Percentiles rank a stretch among this genome's conserved stretches.
These are phyloP conservation scores for Skeletonema menzelii DNA, from an alignment of 108 stramenopile species.

Conservation along the genomic window DNA sequence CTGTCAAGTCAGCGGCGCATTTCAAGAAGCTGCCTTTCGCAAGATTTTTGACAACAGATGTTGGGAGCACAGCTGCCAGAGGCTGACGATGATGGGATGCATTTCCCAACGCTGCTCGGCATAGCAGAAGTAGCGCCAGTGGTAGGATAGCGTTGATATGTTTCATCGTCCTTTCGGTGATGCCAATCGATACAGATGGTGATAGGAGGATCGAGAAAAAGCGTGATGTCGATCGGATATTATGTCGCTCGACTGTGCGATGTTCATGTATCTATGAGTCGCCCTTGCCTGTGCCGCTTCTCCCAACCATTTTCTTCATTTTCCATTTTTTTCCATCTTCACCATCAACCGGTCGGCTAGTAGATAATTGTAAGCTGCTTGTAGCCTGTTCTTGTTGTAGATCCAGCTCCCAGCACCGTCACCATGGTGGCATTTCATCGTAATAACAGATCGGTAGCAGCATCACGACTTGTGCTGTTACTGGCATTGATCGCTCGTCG, in stretches of 20 bases:
- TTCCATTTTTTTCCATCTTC: no score
- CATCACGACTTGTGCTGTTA: background rate
- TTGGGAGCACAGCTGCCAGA: conserved; percentile 15
- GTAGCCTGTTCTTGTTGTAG: background rate
- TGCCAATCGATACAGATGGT: no score
- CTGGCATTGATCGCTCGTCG: background rate
- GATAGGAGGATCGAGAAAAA: no score
- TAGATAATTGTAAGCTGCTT: no score
- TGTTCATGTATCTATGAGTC: no score
- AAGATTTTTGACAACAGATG: conserved; percentile 16
- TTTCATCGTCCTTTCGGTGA: background rate
- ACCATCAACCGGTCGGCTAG: no score
- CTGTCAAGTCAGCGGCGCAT: conserved; percentile 33
- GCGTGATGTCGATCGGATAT: no score
- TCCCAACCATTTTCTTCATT: no score
- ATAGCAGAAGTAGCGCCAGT: background rate
- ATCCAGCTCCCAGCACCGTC: background rate
- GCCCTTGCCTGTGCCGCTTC: no score
- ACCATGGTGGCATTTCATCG: background rate
- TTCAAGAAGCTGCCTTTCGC: conserved; percentile 20
- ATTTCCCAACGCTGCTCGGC: background rate
- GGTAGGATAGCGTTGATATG: background rate
- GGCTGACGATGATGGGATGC: background rate
- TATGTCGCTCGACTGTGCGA: no score
- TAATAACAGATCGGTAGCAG: background rate